phyloP scores from a whole-genome alignment of 2,329 filamentous ascomycete species.

The Coniochaeta prunicola region DNA sequence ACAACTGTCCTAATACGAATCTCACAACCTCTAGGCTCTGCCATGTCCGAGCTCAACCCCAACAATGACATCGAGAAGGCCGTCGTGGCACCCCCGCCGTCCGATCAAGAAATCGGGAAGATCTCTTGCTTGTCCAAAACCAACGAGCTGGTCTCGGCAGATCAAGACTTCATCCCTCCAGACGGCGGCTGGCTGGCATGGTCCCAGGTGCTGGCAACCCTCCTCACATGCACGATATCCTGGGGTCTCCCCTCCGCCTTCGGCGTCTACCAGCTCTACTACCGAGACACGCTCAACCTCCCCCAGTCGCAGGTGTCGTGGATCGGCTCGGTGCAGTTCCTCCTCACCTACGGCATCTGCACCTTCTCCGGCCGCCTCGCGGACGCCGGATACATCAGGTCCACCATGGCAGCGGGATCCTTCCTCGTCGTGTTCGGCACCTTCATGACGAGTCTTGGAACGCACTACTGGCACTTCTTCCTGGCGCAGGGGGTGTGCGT shows the following conservation, averaged over 20 bases:
- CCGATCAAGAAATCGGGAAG: background rate
- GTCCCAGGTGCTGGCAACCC: constrained; percentile 29
- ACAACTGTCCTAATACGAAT: too few relatives aligned
- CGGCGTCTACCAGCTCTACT: constrained; percentile 31
- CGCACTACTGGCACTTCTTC: constrained; percentile 38
- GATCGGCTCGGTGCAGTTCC: constrained; percentile 41
- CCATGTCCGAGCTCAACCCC: background rate
- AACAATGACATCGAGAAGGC: background rate
- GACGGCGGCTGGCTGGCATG: constrained; percentile 29
- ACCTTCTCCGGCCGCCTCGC: constrained; percentile 32
- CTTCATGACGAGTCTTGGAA: constrained; percentile 35
- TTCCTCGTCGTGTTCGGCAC: constrained; percentile 37
- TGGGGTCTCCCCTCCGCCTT: constrained; percentile 32
- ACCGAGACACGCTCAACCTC: constrained; percentile 22
- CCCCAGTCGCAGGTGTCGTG: constrained; percentile 34
- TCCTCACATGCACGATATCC: constrained; percentile 28
- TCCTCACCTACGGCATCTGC: constrained; percentile 31
- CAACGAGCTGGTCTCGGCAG: background rate
- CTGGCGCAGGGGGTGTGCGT: constrained; percentile 49
- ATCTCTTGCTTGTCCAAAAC: background rate
- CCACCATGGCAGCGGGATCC: constrained; percentile 23
- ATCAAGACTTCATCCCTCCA: constrained; percentile 18
- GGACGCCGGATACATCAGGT: constrained; percentile 32
- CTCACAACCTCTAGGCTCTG: background rate
- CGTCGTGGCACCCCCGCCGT: background rate